These are phyloP conservation scores for Lipomyces starkeyi DNA, from an alignment of 805 yeast species.

Conservation along the genomic window DNA sequence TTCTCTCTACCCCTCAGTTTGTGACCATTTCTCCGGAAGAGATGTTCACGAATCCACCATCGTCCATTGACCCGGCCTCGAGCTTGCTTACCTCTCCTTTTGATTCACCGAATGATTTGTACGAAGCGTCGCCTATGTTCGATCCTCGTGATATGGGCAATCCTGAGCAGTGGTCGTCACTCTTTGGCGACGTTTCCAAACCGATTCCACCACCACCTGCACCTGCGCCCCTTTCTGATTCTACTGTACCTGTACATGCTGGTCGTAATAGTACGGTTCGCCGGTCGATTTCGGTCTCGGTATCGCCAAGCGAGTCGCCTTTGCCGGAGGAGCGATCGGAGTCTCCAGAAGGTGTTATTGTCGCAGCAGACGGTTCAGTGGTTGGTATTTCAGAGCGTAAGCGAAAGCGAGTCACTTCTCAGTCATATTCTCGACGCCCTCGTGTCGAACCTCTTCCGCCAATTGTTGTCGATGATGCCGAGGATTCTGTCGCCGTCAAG, in stretches of 20 bases:
- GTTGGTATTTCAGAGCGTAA: constrained; percentile 37
- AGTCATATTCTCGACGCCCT: constrained; percentile 39
- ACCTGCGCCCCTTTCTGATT: constrained; percentile 1
- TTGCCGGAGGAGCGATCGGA: constrained; percentile 11
- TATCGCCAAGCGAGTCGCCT: constrained; percentile 4
- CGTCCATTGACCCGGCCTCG: constrained; percentile 20
- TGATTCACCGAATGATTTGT: constrained; percentile 34
- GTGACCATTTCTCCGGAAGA: constrained; percentile 28
- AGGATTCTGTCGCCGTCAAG: constrained; percentile 76
- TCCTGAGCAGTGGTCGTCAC: constrained; percentile 45
- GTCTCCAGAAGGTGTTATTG: constrained; percentile 33
- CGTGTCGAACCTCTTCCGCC: constrained; percentile 65
- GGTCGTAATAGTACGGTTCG: neutral
- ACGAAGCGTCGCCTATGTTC: constrained; percentile 45
- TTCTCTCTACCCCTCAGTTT: constrained; percentile 30
- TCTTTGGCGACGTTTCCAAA: constrained; percentile 42
- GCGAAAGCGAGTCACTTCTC: constrained; percentile 35
- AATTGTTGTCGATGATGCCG: constrained; percentile 56
- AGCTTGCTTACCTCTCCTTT: constrained; percentile 27
- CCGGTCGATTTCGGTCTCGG: constrained; percentile 3
- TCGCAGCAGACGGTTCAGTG: constrained; percentile 34
- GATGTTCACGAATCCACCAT: constrained; percentile 15
- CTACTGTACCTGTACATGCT: neutral
- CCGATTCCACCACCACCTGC: neutral
- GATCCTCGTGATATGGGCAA: constrained; percentile 42